Evolutionary conservation across 164 flowering plant species (phyloP).

Genomic region (Vitis amurensis): DNA sequence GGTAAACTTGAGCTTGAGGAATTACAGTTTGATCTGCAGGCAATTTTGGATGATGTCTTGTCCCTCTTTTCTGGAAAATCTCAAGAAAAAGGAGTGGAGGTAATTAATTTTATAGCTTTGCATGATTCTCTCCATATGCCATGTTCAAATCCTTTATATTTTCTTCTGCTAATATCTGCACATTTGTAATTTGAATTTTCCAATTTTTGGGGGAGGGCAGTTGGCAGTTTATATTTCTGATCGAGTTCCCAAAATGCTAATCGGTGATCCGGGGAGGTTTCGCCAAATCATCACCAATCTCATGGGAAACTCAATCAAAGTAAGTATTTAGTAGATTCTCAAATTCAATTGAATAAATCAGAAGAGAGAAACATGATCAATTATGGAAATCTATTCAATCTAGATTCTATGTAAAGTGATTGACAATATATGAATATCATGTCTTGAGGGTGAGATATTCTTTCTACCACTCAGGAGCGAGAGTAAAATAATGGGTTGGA

Average conservation of each 20-base stretch:
- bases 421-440: too few species aligned
- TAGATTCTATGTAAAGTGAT: not conserved
- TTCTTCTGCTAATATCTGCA: constrained; percentile 7
- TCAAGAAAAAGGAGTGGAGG: constrained; percentile 92
- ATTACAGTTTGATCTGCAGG: constrained; percentile 71
- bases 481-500: too few species aligned
- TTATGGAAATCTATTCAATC: not conserved
- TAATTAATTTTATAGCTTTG: constrained; percentile 19
- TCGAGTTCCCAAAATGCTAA: constrained; percentile 70
- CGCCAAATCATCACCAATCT: constrained; percentile 92
- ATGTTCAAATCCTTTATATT: not conserved
- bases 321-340: constrained; percentile 26
- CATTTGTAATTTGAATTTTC: constrained; percentile 9
- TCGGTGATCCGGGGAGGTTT: constrained; percentile 96
- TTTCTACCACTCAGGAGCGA: too few species aligned
- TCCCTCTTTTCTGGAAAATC: constrained; percentile 92
- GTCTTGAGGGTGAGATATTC: too few species aligned
- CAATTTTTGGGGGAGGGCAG: constrained; percentile 42
- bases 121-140: not conserved
- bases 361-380: not conserved
- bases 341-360: not conserved
- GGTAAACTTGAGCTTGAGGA: constrained; percentile 97
- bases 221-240: constrained; percentile 84
- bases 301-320: constrained; percentile 95
- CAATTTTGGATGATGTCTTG: constrained; percentile 83